A percentile compares a stretch with the other conserved stretches of the same genome.
phyloP scores from a whole-genome alignment of 2,329 filamentous ascomycete species.

The Ascochyta clinopodiicola region DNA sequence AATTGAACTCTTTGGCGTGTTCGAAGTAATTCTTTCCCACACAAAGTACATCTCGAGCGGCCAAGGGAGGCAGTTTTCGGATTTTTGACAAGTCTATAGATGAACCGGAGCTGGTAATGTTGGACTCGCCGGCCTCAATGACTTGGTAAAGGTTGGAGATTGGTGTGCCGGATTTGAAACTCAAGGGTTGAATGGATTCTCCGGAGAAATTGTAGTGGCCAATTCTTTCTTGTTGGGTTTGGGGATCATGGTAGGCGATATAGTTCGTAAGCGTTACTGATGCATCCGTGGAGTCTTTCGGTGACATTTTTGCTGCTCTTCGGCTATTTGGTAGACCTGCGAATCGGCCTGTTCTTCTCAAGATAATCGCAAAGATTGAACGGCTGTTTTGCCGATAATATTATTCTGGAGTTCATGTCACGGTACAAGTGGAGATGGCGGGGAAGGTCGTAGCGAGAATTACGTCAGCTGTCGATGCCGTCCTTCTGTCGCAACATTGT shows the following conservation, averaged over 20 bases:
- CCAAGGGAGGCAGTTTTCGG: constrained; percentile 56
- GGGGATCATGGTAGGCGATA: constrained; percentile 42
- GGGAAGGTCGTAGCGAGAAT: constrained; percentile 10
- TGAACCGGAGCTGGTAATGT: constrained; percentile 48
- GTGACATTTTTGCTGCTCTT: background rate
- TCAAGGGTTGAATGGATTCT: constrained; percentile 52
- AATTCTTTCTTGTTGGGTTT: constrained; percentile 39
- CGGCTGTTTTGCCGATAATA: background rate
- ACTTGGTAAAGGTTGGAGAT: constrained; percentile 59
- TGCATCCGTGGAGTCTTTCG: background rate
- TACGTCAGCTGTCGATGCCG: constrained; percentile 7
- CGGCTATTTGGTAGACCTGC: background rate
- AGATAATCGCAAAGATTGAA: background rate
- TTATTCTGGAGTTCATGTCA: background rate
- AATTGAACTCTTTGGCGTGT: constrained; percentile 65
- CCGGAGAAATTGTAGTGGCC: constrained; percentile 52
- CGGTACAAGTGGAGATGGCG: constrained; percentile 5
- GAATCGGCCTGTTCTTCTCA: background rate
- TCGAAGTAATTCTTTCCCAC: constrained; percentile 66
- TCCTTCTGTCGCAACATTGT: background rate
- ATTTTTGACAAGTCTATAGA: constrained; percentile 46
- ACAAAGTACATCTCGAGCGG: constrained; percentile 59
- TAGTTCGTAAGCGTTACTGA: constrained; percentile 46
- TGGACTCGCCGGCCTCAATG: constrained; percentile 54
- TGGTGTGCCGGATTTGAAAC: constrained; percentile 56